Base-by-base conservation (phyloP, 2,329 filamentous ascomycete species). In the Fusarium pseudocircinatum region DNA sequence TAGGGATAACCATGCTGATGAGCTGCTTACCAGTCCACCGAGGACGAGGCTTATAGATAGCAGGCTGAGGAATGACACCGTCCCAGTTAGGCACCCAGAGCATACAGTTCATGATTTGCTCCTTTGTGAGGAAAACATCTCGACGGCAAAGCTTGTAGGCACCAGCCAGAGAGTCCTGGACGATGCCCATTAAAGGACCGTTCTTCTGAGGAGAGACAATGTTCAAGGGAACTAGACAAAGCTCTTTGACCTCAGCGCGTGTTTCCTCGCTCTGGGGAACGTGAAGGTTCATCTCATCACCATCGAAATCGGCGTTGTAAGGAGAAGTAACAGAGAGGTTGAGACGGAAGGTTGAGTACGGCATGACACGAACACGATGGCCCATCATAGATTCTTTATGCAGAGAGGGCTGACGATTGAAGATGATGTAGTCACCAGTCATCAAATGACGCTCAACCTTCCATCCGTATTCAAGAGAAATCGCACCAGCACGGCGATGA, bases 361-460 rank as follows among this genome's bases (percentile, higher is more conserved):
- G 96, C 95, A 99, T 98, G 69, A 99, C 96, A 69, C 93, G 92
- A 72, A 99, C 96, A 78, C 94, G 92, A 84, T 99, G 96, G 83
- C 94, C 96, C 97, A 99, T 99, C 96, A 99, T 99, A 69, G 96
- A 99, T 82, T 99, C 96, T 84, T 99, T 99, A 88, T 99, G 96
- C 79, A 99, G 87, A 40, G 96, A 99, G 2, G 96, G 96, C 81
- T 99, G 96, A 88, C 96, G 96, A 83, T 99, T 99, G 90, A 99
- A 99, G 80, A 99, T 95, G 84, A 99, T 98, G 75, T 94, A 97
- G 83, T 99, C 96, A 65, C 96, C 96, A 79, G 97, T 94, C 78
- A 97, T 92, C 73, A 99, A 90, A 83, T 99, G 96, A 70, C 96
- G 93, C 84, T 99, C 96, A 40, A 99, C 97, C 81, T 98, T 98